A percentile compares a stretch with the other conserved stretches of the same genome.
Evolutionary conservation across 129 eudicot species (phyloP).

Genomic region (Erigeron canadensis): DNA sequence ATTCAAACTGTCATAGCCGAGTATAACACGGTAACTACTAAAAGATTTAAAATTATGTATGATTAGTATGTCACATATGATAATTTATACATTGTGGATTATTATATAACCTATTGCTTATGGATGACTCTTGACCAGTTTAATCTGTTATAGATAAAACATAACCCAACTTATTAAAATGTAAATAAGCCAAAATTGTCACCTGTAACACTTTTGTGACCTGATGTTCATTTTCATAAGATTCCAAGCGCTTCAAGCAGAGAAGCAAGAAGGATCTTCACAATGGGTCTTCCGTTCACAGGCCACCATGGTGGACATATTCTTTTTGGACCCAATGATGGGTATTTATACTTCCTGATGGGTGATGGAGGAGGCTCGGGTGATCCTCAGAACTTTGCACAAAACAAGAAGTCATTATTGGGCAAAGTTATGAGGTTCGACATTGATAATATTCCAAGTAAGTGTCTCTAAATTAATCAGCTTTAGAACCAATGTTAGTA

Average conservation of each 20-base stretch:
- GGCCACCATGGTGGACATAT: constrained; percentile 82
- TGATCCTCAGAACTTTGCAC: constrained; percentile 79
- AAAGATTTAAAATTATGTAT: too few relatives aligned
- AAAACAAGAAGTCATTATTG: constrained; percentile 76
- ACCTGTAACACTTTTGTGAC: neutral
- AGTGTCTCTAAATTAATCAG: constrained; percentile 19
- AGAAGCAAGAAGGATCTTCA: constrained; percentile 76
- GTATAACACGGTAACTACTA: constrained; percentile 47
- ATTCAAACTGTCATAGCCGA: constrained; percentile 75
- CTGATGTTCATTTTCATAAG: constrained; percentile 28
- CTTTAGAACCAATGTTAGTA: neutral
- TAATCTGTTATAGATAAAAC: neutral
- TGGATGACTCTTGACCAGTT: neutral
- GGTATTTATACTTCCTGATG: constrained; percentile 79
- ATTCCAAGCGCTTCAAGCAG: constrained; percentile 45
- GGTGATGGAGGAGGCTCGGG: constrained; percentile 77
- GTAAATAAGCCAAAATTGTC: neutral
- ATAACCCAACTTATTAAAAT: neutral
- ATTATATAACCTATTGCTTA: too few relatives aligned
- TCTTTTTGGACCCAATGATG: constrained; percentile 74
- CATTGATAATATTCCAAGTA: constrained; percentile 64
- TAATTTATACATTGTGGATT: too few relatives aligned
- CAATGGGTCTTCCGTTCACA: constrained; percentile 85
- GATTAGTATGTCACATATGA: neutral
- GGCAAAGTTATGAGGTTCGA: constrained; percentile 88